These are phyloP conservation scores for Aspergillus piperis DNA, from an alignment of 2,329 filamentous ascomycete species.

Conservation along the genomic window DNA sequence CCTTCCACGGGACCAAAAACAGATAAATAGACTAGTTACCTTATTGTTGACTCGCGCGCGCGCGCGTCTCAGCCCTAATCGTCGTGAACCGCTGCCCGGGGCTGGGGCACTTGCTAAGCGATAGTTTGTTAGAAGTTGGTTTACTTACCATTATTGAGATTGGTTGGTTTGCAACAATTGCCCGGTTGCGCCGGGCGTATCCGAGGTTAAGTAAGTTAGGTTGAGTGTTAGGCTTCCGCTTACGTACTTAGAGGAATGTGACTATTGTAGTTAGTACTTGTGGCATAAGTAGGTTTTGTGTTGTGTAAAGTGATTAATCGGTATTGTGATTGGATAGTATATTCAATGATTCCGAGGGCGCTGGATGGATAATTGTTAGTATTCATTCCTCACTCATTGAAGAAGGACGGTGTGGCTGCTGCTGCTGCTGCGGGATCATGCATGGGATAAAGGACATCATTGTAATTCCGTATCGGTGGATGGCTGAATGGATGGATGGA, in stretches of 20 bases:
- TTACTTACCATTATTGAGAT: background rate
- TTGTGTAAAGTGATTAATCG: no score
- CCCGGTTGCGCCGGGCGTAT: background rate
- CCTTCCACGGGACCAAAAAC: background rate
- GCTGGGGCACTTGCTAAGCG: background rate
- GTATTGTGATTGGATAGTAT: no score
- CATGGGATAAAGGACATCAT: background rate
- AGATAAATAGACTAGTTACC: no score
- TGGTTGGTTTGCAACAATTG: background rate
- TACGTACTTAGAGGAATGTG: no score
- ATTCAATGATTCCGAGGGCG: no score
- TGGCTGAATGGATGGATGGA: no score
- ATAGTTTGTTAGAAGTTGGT: background rate
- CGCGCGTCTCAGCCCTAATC: slow-evolving; percentile 4
- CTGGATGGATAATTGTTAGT: background rate
- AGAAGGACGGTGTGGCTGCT: no score
- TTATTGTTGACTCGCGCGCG: no score
- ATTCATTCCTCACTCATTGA: background rate
- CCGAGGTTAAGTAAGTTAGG: background rate
- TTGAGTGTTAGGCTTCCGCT: no score
- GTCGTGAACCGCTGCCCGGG: background rate
- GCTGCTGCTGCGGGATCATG: background rate
- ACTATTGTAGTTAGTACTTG: no score
- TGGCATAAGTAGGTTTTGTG: background rate
- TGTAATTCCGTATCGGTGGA: background rate